Percentiles rank a stretch among this genome's conserved stretches.
Conservation (phyloP, 2,329 filamentous ascomycete species). For the Xylariaceae sp. region DNA sequence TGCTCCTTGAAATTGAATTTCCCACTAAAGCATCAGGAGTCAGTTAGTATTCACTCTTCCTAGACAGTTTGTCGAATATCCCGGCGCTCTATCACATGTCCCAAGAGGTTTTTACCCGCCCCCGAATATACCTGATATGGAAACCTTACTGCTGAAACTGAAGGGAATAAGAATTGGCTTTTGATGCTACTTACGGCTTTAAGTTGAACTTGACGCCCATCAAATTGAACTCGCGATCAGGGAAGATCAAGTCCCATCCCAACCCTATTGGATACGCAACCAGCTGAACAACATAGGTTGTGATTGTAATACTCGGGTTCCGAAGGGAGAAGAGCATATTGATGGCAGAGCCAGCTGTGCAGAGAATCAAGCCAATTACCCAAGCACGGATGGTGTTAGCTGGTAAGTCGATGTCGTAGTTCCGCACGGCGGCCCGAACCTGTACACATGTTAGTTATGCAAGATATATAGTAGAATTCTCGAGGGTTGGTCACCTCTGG, state of each 20-base stretch:
- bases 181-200: too few relatives aligned
- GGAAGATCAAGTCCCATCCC: conserved; percentile 41
- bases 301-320: conserved; percentile 54
- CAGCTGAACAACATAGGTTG: conserved; percentile 58
- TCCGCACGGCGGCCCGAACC: conserved; percentile 42
- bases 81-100: too few relatives aligned
- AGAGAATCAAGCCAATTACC: conserved; percentile 59
- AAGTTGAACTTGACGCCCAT: conserved; percentile 43
- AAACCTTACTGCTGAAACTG: too few relatives aligned
- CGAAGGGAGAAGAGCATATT: conserved; percentile 57
- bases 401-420: conserved; percentile 55
- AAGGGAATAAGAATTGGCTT: too few relatives aligned
- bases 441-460: conserved; percentile 11
- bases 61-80: too few relatives aligned
- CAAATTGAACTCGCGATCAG: conserved; percentile 37
- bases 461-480: conserved; percentile 27
- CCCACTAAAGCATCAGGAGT: too few relatives aligned
- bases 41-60: too few relatives aligned
- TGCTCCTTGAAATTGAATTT: conserved; percentile 45
- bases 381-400: conserved; percentile 63
- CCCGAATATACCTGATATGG: too few relatives aligned
- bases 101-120: too few relatives aligned
- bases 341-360: conserved; percentile 59
- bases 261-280: conserved; percentile 52
- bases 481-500: conserved; percentile 42